phyloP scores from a whole-genome alignment of 2,329 filamentous ascomycete genomes.

The Fusarium euwallaceae region DNA sequence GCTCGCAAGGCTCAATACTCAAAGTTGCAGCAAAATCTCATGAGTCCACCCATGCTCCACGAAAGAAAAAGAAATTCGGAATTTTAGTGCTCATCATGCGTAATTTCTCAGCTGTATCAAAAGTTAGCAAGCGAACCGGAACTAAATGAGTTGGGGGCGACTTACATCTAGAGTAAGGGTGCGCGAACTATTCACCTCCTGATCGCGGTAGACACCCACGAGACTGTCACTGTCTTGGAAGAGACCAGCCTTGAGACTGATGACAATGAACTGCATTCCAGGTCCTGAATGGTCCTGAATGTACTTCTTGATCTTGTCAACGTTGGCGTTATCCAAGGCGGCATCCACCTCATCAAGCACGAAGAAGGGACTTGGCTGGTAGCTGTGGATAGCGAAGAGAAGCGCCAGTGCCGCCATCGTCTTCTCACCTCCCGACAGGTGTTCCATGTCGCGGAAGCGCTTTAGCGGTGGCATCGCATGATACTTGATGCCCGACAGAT shows the following conservation, averaged over 20 bases:
- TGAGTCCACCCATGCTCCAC: constrained; percentile 15
- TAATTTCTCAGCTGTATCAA: constrained; percentile 52
- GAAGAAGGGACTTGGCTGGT: constrained; percentile 96
- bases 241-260: constrained; percentile 92
- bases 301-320: constrained; percentile 95
- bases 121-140: constrained; percentile 18
- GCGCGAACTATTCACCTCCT: constrained; percentile 91
- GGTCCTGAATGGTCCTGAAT: constrained; percentile 94
- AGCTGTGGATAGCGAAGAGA: constrained; percentile 95
- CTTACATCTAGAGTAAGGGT: constrained; percentile 96
- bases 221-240: constrained; percentile 97
- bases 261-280: constrained; percentile 99
- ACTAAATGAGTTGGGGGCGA: constrained; percentile 29
- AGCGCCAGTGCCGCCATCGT: constrained; percentile 98
- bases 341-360: constrained; percentile 98
- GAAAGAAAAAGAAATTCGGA: constrained; percentile 2
- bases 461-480: constrained; percentile 99
- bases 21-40: constrained; percentile 15
- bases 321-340: constrained; percentile 97
- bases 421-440: constrained; percentile 96
- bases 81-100: constrained; percentile 40
- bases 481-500: constrained; percentile 96
- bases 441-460: constrained; percentile 99
- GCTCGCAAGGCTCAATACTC: constrained; percentile 3
- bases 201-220: constrained; percentile 95